Percentiles rank a stretch among this genome's conserved stretches.
Evolutionary conservation across 805 yeast species (phyloP).

Genomic region (Teunomyces cretensis): DNA sequence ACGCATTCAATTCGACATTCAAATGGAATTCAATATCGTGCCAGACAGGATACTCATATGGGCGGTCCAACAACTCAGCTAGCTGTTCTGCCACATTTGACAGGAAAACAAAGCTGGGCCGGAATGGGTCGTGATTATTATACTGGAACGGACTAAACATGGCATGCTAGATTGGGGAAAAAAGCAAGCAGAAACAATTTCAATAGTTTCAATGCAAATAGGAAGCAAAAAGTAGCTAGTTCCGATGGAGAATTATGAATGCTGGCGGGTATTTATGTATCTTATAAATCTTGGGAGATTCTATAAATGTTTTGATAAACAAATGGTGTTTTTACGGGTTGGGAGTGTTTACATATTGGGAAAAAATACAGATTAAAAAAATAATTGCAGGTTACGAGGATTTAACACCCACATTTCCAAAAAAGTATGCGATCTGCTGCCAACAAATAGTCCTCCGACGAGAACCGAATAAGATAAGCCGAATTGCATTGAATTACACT

Average conservation of each 20-base stretch:
- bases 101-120: slow-evolving; percentile 39
- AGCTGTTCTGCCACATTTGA: slow-evolving; percentile 34
- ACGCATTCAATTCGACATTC: slow-evolving; percentile 35
- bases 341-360: neutral
- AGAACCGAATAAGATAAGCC: no score
- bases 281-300: no score
- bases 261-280: neutral
- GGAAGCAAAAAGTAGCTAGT: neutral
- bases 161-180: neutral
- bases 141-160: slow-evolving; percentile 4
- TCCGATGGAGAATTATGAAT: neutral
- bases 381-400: neutral
- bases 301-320: neutral
- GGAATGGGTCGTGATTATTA: slow-evolving; percentile 23
- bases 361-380: neutral
- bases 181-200: neutral
- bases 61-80: neutral
- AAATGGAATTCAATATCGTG: slow-evolving; percentile 12
- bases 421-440: no score
- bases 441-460: no score
- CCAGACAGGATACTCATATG: neutral
- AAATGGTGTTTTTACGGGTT: neutral
- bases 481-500: no score
- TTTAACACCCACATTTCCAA: neutral
- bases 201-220: no score